A percentile compares a stretch with the other conserved stretches of the same genome.
Conservation (phyloP, 106 monocot species). For the Phalaenopsis aphrodite region DNA sequence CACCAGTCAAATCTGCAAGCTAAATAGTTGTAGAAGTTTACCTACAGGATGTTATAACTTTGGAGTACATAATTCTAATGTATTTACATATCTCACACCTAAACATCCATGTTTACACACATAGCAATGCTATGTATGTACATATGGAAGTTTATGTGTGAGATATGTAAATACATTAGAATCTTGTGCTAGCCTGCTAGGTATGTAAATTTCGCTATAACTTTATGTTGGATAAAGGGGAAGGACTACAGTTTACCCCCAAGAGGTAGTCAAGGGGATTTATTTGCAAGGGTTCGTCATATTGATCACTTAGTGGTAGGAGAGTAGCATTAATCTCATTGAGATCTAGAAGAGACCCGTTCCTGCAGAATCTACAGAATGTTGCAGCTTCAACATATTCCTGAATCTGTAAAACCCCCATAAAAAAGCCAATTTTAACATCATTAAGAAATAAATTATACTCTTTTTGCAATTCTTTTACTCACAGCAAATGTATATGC, state of each 20-base stretch:
- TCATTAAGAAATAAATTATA: background rate
- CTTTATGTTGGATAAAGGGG: background rate
- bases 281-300: slow-evolving; percentile 62
- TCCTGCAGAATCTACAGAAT: slow-evolving; percentile 61
- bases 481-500: slow-evolving; percentile 84
- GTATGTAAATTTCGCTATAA: too few species aligned
- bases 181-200: too few species aligned
- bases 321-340: slow-evolving; percentile 58
- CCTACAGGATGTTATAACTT: background rate
- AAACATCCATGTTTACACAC: too few species aligned
- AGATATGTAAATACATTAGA: too few species aligned
- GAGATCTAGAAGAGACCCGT: slow-evolving; percentile 53
- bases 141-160: too few species aligned
- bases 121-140: too few species aligned
- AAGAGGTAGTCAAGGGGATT: slow-evolving; percentile 79
- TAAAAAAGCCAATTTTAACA: background rate
- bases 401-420: slow-evolving; percentile 50
- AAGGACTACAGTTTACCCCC: slow-evolving; percentile 39
- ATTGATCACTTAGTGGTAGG: slow-evolving; percentile 31
- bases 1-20: slow-evolving; percentile 93
- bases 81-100: too few species aligned
- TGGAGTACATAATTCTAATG: too few species aligned
- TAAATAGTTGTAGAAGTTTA: slow-evolving; percentile 15
- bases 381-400: slow-evolving; percentile 98
- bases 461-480: background rate